These are phyloP conservation scores for Malus sieversii DNA, from an alignment of 306 rosid species.

Conservation along the genomic window DNA sequence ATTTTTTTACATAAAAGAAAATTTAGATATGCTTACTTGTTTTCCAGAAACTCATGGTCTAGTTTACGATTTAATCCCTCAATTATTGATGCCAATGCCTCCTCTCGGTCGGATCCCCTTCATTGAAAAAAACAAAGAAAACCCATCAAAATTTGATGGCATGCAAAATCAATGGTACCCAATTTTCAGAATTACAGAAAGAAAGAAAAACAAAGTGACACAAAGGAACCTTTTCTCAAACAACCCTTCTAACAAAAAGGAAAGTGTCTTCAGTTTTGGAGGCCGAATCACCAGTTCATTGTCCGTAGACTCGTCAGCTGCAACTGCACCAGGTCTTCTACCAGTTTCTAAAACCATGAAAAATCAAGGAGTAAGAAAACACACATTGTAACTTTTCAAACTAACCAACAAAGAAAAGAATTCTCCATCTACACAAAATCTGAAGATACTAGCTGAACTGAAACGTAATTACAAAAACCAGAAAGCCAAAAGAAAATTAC, in stretches of 20 bases:
- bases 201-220: neutral
- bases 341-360: neutral
- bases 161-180: neutral
- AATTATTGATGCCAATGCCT: constrained; percentile 9
- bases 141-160: neutral
- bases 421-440: neutral
- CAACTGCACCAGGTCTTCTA: neutral
- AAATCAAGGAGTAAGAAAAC: neutral
- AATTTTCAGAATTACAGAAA: neutral
- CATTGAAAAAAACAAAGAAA: constrained; percentile 2
- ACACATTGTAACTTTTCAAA: neutral
- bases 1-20: neutral
- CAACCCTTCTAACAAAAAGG: neutral
- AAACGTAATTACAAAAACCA: neutral
- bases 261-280: neutral
- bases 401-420: no score
- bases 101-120: constrained; percentile 23
- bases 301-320: neutral
- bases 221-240: constrained; percentile 1
- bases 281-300: neutral
- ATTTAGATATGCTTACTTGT: constrained; percentile 11
- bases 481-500: neutral
- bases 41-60: constrained; percentile 1
- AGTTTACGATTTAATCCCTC: neutral
- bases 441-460: neutral